Base-by-base conservation (phyloP, 371 early-diverging fungal species). In the Nematocida sp. region DNA sequence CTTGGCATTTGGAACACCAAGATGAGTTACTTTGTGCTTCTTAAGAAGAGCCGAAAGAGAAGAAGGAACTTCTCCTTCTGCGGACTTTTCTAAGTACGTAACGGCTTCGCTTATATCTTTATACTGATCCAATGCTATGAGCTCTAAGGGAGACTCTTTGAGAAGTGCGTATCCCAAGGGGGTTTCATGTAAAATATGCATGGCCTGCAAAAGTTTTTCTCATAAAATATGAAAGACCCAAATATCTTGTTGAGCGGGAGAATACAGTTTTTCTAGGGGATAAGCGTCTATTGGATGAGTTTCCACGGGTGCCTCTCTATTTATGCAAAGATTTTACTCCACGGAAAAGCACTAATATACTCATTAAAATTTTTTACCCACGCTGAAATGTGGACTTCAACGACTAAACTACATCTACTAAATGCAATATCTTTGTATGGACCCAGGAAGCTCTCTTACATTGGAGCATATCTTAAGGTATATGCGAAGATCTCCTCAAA, bases 151-250 rank as follows among this genome's bases (percentile, higher is more conserved):
- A 26, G 28, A 47, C 18, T 23, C 33, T 51, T 51, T 71, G 32
- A 71, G 59, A 20, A 71, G 64, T 28, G 75, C 75, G 55, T 71
- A 71, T 50, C 75, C 75, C 16, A 71, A 35, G 23, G 75, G 49
- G 36, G 75, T 71, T 47, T 71, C 75, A 32, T 71, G 61, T 23
- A 71, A 61, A 50, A 71, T 61, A 49, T 71, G 75, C 75, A 71
- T 68, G 36, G n/a, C 26, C 28, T 56, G 48, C 26, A 68, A 68
- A 56, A 59, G 47, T 68, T 68, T 68, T 68, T 60, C 59, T 30
- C 48, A 36, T 7, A 63, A 39, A 26, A 7, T 39, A 35, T 38
- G 13, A 57, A 28, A 13, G 9, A 28, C 16, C 9, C 53, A 51
- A 51, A 25, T 13, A 51, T n/a, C n/a, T n/a, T n/a, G n/a, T n/a